phyloP scores from a whole-genome alignment of 2,329 filamentous ascomycete species.

The Chaetothyriales sp. region DNA sequence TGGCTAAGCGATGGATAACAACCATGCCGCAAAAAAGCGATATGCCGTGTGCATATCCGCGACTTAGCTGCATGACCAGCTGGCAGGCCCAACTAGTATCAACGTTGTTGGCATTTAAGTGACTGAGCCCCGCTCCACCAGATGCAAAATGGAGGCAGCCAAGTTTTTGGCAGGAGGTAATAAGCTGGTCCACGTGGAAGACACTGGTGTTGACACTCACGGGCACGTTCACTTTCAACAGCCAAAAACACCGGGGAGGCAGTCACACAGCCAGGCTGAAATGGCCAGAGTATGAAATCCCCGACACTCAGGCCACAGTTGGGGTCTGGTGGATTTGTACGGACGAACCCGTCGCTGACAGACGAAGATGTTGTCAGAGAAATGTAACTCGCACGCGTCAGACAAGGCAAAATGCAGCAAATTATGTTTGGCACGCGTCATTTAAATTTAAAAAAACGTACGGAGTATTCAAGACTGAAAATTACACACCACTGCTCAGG shows the following conservation, averaged over 20 bases:
- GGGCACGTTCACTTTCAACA: no score
- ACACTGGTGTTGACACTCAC: not conserved
- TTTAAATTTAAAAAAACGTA: not conserved
- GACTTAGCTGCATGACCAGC: not conserved
- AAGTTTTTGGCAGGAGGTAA: not conserved
- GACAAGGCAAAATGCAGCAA: not conserved
- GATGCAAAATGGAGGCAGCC: not conserved
- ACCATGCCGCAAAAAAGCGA: no score
- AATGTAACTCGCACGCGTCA: not conserved
- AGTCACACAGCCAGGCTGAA: not conserved
- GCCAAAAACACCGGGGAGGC: not conserved
- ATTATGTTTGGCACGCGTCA: not conserved
- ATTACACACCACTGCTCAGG: no score
- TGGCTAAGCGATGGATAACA: no score
- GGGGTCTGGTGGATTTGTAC: not conserved
- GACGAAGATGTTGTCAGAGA: not conserved
- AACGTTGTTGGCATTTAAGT: not conserved
- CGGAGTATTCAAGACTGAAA: no score
- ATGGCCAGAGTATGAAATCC: not conserved
- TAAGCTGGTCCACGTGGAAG: not conserved
- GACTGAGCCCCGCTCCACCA: not conserved
- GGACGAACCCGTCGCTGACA: no score
- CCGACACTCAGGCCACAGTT: no score
- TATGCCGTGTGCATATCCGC: not conserved
- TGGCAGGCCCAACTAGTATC: not conserved